Percentiles rank a stretch among this genome's conserved stretches.
These are phyloP conservation scores for Lyophyllum atratum DNA, from an alignment of 768 basidiomycete species.

Conservation along the genomic window DNA sequence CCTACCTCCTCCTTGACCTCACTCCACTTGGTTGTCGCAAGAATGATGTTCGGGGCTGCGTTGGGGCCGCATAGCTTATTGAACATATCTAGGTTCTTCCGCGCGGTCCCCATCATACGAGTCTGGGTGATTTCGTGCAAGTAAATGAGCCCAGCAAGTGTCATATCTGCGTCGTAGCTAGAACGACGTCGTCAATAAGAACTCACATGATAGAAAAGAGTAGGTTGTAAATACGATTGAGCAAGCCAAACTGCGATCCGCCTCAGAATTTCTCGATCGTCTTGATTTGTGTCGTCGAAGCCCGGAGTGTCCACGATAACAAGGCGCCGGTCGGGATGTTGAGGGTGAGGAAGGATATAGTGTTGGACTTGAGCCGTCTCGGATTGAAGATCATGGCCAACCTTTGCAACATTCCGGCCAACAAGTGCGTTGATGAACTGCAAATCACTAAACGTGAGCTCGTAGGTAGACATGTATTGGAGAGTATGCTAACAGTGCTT, in stretches of 20 bases:
- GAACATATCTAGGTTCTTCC: conserved; percentile 20
- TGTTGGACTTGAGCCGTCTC: conserved; percentile 15
- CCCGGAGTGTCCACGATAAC: conserved; percentile 25
- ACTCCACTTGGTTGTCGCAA: conserved; percentile 18
- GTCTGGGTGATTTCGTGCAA: conserved; percentile 16
- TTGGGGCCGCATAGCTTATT: conserved; percentile 13
- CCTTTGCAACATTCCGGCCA: neutral
- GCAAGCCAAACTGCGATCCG: conserved; percentile 19
- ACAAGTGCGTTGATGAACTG: neutral
- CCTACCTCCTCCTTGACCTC: conserved; percentile 6
- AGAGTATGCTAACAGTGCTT: conserved; percentile 13
- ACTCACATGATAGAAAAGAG: neutral
- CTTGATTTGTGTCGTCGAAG: conserved; percentile 19
- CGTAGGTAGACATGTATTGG: neutral
- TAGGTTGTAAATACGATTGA: conserved; percentile 13
- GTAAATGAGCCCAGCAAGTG: conserved; percentile 19
- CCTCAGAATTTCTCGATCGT: conserved; percentile 18
- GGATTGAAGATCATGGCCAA: conserved; percentile 16
- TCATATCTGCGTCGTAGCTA: conserved; percentile 17
- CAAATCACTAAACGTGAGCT: neutral
- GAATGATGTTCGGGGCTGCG: conserved; percentile 14
- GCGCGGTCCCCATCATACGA: conserved; percentile 16
- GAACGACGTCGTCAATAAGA: neutral
- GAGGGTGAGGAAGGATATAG: conserved; percentile 2
- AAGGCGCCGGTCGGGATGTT: conserved; percentile 8